These are phyloP conservation scores for Penicillium ucsense DNA, from an alignment of 495 filamentous ascomycete genomes.

Conservation along the genomic window DNA sequence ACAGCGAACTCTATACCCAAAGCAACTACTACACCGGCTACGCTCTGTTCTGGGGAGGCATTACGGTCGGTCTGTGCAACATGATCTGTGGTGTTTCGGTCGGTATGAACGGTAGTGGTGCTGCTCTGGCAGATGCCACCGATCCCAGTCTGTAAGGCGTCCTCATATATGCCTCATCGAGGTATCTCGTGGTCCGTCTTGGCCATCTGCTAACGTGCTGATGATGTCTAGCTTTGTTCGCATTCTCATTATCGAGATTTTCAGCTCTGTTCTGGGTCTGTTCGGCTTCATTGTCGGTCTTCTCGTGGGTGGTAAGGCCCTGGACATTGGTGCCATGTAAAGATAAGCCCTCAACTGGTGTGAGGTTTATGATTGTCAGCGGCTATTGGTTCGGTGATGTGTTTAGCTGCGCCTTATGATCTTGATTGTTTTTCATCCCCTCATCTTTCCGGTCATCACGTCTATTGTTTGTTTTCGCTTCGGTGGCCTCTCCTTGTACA, in stretches of 20 bases:
- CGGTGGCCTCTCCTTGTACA: conserved; percentile 19
- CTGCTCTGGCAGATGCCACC: conserved; percentile 90
- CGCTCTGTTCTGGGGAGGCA: conserved; percentile 89
- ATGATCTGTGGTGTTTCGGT: conserved; percentile 93
- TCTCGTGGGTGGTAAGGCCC: conserved; percentile 71
- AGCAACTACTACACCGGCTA: conserved; percentile 90
- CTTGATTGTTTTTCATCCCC: conserved; percentile 3
- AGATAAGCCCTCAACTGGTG: not conserved
- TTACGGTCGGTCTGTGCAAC: conserved; percentile 92
- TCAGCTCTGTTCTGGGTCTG: conserved; percentile 95
- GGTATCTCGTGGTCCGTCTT: not conserved
- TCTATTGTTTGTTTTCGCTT: conserved; percentile 2
- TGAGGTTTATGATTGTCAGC: conserved; percentile 6
- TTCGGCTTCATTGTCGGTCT: conserved; percentile 95
- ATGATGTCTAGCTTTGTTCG: conserved; percentile 74
- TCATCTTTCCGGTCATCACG: conserved; percentile 10
- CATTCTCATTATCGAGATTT: conserved; percentile 98
- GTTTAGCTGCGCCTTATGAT: conserved; percentile 4
- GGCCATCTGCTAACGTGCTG: conserved; percentile 2
- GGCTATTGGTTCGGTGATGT: too few relatives aligned
- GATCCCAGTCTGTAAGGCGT: conserved; percentile 74
- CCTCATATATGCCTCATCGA: too few relatives aligned
- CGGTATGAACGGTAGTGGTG: conserved; percentile 95
- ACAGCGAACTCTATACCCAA: conserved; percentile 46
- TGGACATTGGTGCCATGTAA: conserved; percentile 53